These are phyloP conservation scores for Leccinellum rugosiceps DNA, from an alignment of 768 basidiomycete genomes.

Conservation along the genomic window DNA sequence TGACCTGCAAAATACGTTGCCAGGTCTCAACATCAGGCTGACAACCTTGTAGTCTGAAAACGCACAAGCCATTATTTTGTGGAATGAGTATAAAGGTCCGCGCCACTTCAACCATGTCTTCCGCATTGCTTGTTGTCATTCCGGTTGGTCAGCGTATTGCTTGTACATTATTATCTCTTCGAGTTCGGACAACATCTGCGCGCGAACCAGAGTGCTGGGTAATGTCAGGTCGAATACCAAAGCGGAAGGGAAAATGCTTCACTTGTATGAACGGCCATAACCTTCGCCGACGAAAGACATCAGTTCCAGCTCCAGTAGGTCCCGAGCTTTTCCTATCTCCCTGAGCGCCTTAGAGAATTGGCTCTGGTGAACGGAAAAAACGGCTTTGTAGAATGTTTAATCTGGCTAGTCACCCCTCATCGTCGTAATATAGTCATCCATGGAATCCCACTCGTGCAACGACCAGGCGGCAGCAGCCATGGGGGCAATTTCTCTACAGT, in stretches of 20 bases:
- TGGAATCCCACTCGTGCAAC: constrained; percentile 93
- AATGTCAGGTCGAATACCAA: constrained; percentile 13
- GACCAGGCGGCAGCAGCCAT: constrained; percentile 98
- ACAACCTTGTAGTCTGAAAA: constrained; percentile 80
- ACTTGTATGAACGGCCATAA: constrained; percentile 98
- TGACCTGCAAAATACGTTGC: constrained; percentile 96
- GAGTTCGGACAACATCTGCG: constrained; percentile 96
- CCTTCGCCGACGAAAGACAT: constrained; percentile 92
- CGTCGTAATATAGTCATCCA: constrained; percentile 94
- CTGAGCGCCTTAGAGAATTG: constrained; percentile 88
- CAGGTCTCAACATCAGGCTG: constrained; percentile 99
- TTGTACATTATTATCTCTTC: constrained; percentile 98
- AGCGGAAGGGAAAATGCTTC: constrained; percentile 24
- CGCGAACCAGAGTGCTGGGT: constrained; percentile 86
- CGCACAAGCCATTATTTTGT: background rate
- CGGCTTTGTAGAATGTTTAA: constrained; percentile 93
- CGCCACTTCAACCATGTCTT: constrained; percentile 98
- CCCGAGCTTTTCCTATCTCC: constrained; percentile 91
- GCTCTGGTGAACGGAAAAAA: constrained; percentile 93
- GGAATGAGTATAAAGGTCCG: constrained; percentile 6
- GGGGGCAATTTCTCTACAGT: constrained; percentile 88
- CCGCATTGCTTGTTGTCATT: constrained; percentile 84
- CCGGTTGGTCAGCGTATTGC: constrained; percentile 89
- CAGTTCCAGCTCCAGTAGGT: constrained; percentile 86
- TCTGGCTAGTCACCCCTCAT: constrained; percentile 95